phyloP scores from a whole-genome alignment of 768 basidiomycete genomes.

The Amanita rimosa region DNA sequence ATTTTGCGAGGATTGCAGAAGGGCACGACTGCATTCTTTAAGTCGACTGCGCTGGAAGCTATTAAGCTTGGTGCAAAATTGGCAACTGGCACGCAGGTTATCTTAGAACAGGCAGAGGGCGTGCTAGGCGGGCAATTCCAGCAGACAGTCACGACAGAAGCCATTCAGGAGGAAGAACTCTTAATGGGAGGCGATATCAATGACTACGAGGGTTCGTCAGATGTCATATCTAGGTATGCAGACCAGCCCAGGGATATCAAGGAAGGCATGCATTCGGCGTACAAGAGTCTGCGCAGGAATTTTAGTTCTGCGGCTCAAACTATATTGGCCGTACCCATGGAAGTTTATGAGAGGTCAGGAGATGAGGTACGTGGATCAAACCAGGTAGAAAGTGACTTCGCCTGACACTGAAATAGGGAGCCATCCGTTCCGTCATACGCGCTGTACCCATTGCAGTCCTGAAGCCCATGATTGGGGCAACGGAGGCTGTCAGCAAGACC shows the following conservation, averaged over 20 bases:
- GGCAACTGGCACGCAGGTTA: slow-evolving; percentile 96
- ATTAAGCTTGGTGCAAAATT: slow-evolving; percentile 89
- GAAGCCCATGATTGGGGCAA: slow-evolving; percentile 97
- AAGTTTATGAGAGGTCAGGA: slow-evolving; percentile 91
- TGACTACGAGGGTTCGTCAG: slow-evolving; percentile 30
- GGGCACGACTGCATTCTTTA: slow-evolving; percentile 87
- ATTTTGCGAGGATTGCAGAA: slow-evolving; percentile 89
- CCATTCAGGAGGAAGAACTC: slow-evolving; percentile 37
- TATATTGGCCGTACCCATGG: slow-evolving; percentile 97
- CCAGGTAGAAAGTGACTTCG: neutral
- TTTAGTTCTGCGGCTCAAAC: slow-evolving; percentile 94
- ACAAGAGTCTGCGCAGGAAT: slow-evolving; percentile 77
- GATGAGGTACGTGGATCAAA: slow-evolving; percentile 55
- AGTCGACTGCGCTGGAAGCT: slow-evolving; percentile 91
- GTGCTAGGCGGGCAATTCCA: slow-evolving; percentile 77
- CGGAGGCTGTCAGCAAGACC: slow-evolving; percentile 94
- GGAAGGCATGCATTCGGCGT: slow-evolving; percentile 89
- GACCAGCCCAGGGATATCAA: slow-evolving; percentile 76
- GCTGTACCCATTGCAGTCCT: slow-evolving; percentile 97
- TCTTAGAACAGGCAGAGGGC: slow-evolving; percentile 88
- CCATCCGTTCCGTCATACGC: slow-evolving; percentile 87
- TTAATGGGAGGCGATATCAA: slow-evolving; percentile 15
- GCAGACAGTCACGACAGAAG: slow-evolving; percentile 54
- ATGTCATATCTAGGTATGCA: slow-evolving; percentile 81
- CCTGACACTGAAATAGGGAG: slow-evolving; percentile 43